Conservation (phyloP, 1,284 basidiomycete species). For the Jaminaea rosea region DNA sequence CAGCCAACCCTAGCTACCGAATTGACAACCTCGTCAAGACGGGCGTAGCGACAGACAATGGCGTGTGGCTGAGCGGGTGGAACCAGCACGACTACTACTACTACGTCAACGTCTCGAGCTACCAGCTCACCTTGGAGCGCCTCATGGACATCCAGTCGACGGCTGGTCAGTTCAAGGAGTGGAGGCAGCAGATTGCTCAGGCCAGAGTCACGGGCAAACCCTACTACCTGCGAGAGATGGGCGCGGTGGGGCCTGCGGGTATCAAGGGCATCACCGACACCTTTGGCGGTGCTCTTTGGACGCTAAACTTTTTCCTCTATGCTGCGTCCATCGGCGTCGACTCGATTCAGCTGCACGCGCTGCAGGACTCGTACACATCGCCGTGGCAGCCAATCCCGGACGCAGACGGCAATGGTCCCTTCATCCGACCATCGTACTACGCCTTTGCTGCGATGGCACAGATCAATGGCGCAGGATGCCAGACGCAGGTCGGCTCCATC, state of each 20-base stretch:
- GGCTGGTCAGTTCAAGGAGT: constrained; percentile 21
- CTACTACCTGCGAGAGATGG: constrained; percentile 36
- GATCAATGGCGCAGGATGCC: constrained; percentile 25
- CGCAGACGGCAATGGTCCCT: constrained; percentile 10
- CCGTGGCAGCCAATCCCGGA: constrained; percentile 22
- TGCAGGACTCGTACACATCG: constrained; percentile 18
- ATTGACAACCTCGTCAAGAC: constrained; percentile 28
- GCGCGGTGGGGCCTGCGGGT: constrained; percentile 31
- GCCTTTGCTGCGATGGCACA: constrained; percentile 31
- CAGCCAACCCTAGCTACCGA: constrained; percentile 24
- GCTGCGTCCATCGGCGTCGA: constrained; percentile 24
- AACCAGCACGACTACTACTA: constrained; percentile 40
- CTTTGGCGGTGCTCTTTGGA: constrained; percentile 33
- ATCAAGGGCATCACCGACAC: constrained; percentile 26
- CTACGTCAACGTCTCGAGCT: constrained; percentile 21
- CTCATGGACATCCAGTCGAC: constrained; percentile 26
- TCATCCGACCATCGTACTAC: constrained; percentile 30
- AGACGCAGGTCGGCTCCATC: constrained; percentile 14
- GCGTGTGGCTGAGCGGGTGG: constrained; percentile 34
- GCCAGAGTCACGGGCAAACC: constrained; percentile 27
- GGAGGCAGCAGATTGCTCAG: constrained; percentile 20
- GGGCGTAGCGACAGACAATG: constrained; percentile 25
- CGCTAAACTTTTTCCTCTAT: constrained; percentile 34
- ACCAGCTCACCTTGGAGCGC: constrained; percentile 13
- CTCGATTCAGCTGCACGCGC: constrained; percentile 35